Evolutionary conservation across 1,139 yeast species (phyloP).

Genomic region (Lizanozyma gosingica): DNA sequence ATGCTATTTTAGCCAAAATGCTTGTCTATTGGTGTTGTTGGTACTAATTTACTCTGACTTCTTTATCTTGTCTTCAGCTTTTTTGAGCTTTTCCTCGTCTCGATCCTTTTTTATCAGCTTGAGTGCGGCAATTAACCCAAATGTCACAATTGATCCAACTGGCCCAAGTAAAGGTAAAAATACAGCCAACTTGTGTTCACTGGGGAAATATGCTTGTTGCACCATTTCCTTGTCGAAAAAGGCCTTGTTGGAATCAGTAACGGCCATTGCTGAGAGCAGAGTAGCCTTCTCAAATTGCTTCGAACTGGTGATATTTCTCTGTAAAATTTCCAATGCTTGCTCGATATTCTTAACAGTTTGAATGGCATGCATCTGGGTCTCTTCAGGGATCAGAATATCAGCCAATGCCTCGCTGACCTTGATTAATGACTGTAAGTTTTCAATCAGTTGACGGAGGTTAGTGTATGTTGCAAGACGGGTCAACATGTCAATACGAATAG

Average conservation of each 20-base stretch:
- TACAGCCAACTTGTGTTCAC: slow-evolving; percentile 90
- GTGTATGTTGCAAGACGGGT: slow-evolving; percentile 48
- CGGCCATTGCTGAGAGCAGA: slow-evolving; percentile 45
- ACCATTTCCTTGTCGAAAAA: slow-evolving; percentile 93
- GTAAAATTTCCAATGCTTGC: slow-evolving; percentile 16
- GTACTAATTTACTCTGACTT: not conserved
- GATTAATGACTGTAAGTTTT: slow-evolving; percentile 61
- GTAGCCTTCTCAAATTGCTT: slow-evolving; percentile 39
- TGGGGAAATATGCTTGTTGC: slow-evolving; percentile 89
- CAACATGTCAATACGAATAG: slow-evolving; percentile 56
- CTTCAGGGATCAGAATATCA: slow-evolving; percentile 73
- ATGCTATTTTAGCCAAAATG: too few relatives aligned
- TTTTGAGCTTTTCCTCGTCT: not conserved
- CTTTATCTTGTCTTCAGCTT: not conserved
- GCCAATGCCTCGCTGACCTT: slow-evolving; percentile 60
- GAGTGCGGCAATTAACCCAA: slow-evolving; percentile 35
- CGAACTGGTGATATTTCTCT: slow-evolving; percentile 11
- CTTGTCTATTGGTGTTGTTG: too few relatives aligned
- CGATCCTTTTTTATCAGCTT: not conserved
- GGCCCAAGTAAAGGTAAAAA: slow-evolving; percentile 89
- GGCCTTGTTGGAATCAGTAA: slow-evolving; percentile 57
- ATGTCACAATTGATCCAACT: slow-evolving; percentile 52
- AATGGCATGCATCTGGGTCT: slow-evolving; percentile 43
- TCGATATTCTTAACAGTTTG: slow-evolving; percentile 28
- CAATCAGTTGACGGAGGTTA: slow-evolving; percentile 41